Base-by-base conservation (phyloP, 257 asterid species). In the Ophiorrhiza pumila region DNA sequence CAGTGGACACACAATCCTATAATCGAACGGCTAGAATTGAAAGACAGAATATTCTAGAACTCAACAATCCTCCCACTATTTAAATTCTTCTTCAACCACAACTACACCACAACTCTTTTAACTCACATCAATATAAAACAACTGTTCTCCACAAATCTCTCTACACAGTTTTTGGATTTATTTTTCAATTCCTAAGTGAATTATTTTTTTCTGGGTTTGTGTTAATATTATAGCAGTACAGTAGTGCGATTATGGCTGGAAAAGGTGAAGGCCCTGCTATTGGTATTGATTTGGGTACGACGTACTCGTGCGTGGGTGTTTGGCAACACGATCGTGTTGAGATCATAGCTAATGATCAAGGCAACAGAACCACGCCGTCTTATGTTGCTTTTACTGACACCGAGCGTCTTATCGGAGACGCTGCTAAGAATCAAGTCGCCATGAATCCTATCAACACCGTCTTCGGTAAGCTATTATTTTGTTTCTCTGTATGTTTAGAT, bases 361-460 rank as follows among this genome's bases (percentile, higher is more conserved):
- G 81, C 4, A 80, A 83, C 78, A 72, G 84, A 32, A 83, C 84
- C 41, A 83, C 84, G 12, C 86, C 86, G 43, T 83, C 86, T 7
- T 83, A 83, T 56, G 86, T 83, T 2, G 86, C 80, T 11, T 83
- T 83, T 35, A 79, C 84, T 5, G 84, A 79, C 20, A 83, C 84
- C 27, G 84, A 82, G 43, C 81, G 86, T 1, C 72, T 82, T 29
- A 79, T 82, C 18, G 86, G 86, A 27, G 86, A 82, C 31, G 84
- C 86, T 56, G 86, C 86, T 31, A 83, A 79, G 80, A 83, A 83
- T 25, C 86, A 83, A 69, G 86, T 83, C 34, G 82, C 84, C 46
- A 83, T 83, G 84, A 83, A 83, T 72, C 86, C 86, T 11, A 31
- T 29, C 2, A 79, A 83, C 71, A 83, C 86, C n/a, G 84, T 83